Evolutionary conservation across 208 protist genomes (phyloP), one percentile per base, ranked within the genome.

Genomic region (Jaenimonas drosophilae): DNA sequence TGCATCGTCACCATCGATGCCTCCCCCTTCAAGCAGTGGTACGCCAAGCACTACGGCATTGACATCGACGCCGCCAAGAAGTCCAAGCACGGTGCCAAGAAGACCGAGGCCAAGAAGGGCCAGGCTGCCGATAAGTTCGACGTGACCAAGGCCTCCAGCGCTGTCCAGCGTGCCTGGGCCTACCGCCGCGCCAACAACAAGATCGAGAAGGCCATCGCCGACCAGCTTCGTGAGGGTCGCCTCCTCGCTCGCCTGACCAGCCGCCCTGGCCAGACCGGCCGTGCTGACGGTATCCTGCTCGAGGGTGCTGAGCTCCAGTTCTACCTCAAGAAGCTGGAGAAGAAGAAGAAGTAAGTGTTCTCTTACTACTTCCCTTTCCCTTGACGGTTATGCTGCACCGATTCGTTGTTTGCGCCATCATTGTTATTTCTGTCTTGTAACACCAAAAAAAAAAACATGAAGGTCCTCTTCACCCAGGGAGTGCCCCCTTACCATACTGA

Each of bases 301-400:
- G 98, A 99, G 81, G 98, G 98, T 55, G 85, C 96, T 24, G 98
- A 99, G 80, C 87, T 99, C 26, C 86, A 97, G 55, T 99, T 99
- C 97, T 99, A 99, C 92, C 47, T 91, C 53, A 96, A 94, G 76
- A 98, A 97, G 76, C 78, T 99, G 47, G 72, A 92, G 52, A 96
- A 97, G 82, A 98, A 99, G 88, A 98, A 99, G 87, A 87, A 86
- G 70, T 76, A 85, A 47, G 44, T 34, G 2, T 27, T 40, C 27
- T 1, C 23, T 19, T 3, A 1, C 25, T 47, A 16, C 25, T 6
- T 42, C 12, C 17, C 4, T 37, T 23, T 7, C 49, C 32, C 48
- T 12, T 28, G 27, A n/a, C n/a, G 21, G 45, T 28, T 27, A 42
- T 21, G 16, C 29, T 44, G 32, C 4, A 52, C 4, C 4, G 16